Evolutionary conservation across 1,284 basidiomycete genomes (phyloP), one percentile per base, ranked within the genome.

Genomic region (Ustilago tritici): DNA sequence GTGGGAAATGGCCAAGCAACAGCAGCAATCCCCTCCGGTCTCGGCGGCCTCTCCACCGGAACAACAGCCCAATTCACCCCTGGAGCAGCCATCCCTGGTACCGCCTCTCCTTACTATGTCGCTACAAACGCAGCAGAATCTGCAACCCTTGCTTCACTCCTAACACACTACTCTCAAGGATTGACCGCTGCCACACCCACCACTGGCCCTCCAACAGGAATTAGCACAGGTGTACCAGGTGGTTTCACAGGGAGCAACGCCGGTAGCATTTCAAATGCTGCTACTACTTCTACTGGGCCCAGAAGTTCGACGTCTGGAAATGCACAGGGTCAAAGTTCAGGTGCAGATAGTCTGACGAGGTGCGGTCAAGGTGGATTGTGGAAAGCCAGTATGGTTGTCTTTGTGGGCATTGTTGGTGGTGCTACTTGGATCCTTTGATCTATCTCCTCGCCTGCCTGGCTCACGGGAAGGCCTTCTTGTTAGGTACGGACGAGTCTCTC

Each of bases 161-260:
- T 46, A 31, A 77, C 75, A 1, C 75, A 77, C 55, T 77, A 70
- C 43, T 72, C 70, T 23, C 75, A 77, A 50, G 75, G 40, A n/a
- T 66, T 77, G 34, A 41, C 60, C 0, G 75, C 75, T 11, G 53
- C 70, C 9, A 66, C 66, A 1, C 75, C 75, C 12, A 77, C 75
- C 34, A 77, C 75, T 1, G 75, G 70, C 0, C 62, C 66, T 8
- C 75, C 75, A 0, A 36, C 54, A 1, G 75, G 70, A 11, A 77
- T 77, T 54, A 50, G 41, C 38, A 73, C 70, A 0, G 75, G 75
- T 17, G 34, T 73, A 9, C 53, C 70, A 0, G 75, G 75, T 4
- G 75, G 75, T 1, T 77, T 77, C 31, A 73, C 70, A 0, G 75
- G 75, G 4, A 12, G 53, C 1, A 62, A 61, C 40, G 70, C 75